Percentiles rank a stretch among this genome's conserved stretches.
These are phyloP conservation scores for Ophiostoma novo-ulmi DNA, from an alignment of 2,329 filamentous ascomycete species.

Conservation along the genomic window DNA sequence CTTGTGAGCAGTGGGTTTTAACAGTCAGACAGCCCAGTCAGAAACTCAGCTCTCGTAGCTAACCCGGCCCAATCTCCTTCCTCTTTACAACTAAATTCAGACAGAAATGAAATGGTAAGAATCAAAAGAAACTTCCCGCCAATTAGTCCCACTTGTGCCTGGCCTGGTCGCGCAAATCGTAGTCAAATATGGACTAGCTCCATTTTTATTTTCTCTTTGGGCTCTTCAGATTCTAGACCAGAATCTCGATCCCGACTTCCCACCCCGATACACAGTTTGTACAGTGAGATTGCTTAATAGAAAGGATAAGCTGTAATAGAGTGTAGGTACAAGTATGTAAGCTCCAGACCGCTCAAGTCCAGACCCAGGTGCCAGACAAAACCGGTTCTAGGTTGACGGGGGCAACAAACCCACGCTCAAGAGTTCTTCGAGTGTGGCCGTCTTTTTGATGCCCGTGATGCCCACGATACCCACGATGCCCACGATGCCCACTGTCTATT, in stretches of 20 bases:
- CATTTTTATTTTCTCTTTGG: not conserved
- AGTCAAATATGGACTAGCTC: not conserved
- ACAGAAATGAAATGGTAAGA: not conserved
- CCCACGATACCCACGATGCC: no score
- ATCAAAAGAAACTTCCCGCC: not conserved
- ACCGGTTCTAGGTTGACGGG: not conserved
- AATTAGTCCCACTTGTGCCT: not conserved
- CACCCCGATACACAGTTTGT: not conserved
- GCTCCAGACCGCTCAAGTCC: not conserved
- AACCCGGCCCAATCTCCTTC: not conserved
- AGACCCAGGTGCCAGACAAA: not conserved
- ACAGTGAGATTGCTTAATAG: no score
- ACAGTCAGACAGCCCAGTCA: not conserved
- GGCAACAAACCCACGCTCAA: not conserved
- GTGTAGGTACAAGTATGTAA: not conserved
- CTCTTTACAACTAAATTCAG: not conserved
- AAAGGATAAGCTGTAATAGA: not conserved
- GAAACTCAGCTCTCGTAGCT: not conserved
- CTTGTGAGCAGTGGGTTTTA: not conserved
- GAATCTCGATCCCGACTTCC: not conserved
- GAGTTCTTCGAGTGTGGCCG: not conserved
- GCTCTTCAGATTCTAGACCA: conserved; percentile 12
- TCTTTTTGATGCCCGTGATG: not conserved
- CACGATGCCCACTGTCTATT: not conserved
- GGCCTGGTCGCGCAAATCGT: not conserved